Evolutionary conservation across 208 protist species (phyloP).

Genomic region (Leishmania turanica): DNA sequence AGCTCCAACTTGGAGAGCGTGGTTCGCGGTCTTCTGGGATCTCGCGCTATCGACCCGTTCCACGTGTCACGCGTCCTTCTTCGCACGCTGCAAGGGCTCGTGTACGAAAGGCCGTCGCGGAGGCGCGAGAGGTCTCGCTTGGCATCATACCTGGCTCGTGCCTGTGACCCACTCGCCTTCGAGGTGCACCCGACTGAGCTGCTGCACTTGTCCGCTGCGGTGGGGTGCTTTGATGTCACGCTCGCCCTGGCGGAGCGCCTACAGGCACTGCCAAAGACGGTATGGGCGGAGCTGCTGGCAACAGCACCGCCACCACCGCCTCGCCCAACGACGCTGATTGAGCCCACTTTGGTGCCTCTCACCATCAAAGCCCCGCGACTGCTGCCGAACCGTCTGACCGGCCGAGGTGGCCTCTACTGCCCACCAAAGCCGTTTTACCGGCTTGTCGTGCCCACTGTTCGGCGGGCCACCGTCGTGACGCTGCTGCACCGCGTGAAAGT

Average conservation of each 20-base stretch:
- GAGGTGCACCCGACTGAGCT: constrained; percentile 62
- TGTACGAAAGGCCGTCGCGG: constrained; percentile 10
- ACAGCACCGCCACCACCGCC: constrained; percentile 45
- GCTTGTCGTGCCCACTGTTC: constrained; percentile 41
- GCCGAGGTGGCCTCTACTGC: constrained; percentile 40
- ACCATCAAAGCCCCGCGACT: constrained; percentile 28
- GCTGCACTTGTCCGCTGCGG: constrained; percentile 63
- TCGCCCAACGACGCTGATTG: constrained; percentile 38
- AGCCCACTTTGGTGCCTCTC: constrained; percentile 44
- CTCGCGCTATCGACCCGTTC: constrained; percentile 21
- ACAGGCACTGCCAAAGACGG: constrained; percentile 34
- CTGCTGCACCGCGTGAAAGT: constrained; percentile 56
- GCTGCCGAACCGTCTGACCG: constrained; percentile 35
- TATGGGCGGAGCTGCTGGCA: constrained; percentile 45
- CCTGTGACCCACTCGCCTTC: constrained; percentile 39
- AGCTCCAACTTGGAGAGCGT: constrained; percentile 42
- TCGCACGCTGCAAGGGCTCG: constrained; percentile 33
- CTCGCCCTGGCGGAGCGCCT: constrained; percentile 41
- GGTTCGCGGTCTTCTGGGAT: constrained; percentile 52
- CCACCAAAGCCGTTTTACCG: constrained; percentile 54
- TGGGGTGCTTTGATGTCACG: constrained; percentile 50
- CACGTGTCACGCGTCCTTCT: constrained; percentile 48
- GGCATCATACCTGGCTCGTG: constrained; percentile 32
- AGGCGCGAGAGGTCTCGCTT: constrained; percentile 21
- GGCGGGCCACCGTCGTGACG: constrained; percentile 8